Evolutionary conservation across 257 asterid genomes (phyloP), one percentile per base, ranked within the genome.

Genomic region (Penstemon davidsonii): DNA sequence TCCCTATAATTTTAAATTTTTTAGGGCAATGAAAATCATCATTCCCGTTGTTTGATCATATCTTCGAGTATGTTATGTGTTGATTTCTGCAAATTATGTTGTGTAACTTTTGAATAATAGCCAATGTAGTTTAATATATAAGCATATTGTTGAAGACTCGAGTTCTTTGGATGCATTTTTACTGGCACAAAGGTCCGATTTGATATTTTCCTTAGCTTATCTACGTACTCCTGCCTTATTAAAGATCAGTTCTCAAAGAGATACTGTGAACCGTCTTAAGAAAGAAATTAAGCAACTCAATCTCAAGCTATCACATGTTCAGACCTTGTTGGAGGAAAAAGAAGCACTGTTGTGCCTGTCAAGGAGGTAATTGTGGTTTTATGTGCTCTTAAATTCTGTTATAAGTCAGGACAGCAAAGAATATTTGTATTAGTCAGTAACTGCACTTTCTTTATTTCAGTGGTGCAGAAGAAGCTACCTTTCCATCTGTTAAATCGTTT

Each of bases 151-250:
- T 57, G 33, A 70, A 53, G 36, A 5, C 58, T 67, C 18, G 42
- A 47, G 43, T 80, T 73, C 50, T 66, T 52, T 71, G 57, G 39
- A 5, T 67, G 75, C 4, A 44, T 69, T 66, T 60, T 60, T 18
- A 9, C 51, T 12, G 13, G 43, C 36, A 57, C 44, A 59, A 45
- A 50, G 47, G 56, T 52, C 37, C 55, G 38, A 55, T 55, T 69
- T 67, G 76, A 55, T 64, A 46, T 61, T 80, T 71, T 87, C 89
- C 97, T 93, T 93, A 84, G 87, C 96, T 81, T 85, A 62, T 79
- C 65, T 76, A 93, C 96, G 97, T 70, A 85, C 87, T 87, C 99
- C 99, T 68, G 95, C 96, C 78, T 79, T 93, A 75, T 73, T 93
- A 85, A 93, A 93, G 86, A 87, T 93, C 77, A 87, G 96, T 80